phyloP scores from a whole-genome alignment of 192 early-diverging fungal genomes.

The Coemansia sp. region DNA sequence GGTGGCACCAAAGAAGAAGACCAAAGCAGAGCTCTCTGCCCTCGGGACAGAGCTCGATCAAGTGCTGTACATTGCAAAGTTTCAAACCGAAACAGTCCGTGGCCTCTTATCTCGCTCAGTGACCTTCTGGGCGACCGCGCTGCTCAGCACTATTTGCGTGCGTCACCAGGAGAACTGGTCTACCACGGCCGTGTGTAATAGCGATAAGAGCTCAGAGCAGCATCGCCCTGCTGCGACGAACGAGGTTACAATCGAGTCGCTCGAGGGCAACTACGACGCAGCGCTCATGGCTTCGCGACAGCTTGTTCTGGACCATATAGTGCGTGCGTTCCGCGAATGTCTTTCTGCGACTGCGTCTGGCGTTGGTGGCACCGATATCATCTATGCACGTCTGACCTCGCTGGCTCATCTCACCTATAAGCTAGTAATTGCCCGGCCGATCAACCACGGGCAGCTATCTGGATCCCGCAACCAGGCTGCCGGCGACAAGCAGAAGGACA shows the following conservation, averaged over 20 bases:
- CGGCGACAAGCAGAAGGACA: slow-evolving; percentile 6
- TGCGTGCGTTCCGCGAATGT: slow-evolving; percentile 54
- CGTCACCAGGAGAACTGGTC: slow-evolving; percentile 47
- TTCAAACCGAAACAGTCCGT: slow-evolving; percentile 55
- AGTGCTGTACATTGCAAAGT: slow-evolving; percentile 31
- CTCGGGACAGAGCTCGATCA: slow-evolving; percentile 40
- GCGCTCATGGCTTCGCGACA: slow-evolving; percentile 42
- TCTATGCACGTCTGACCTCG: slow-evolving; percentile 48
- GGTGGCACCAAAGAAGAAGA: slow-evolving; percentile 20
- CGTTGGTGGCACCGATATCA: slow-evolving; percentile 30
- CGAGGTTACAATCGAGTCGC: slow-evolving; percentile 32
- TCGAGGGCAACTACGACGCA: slow-evolving; percentile 35
- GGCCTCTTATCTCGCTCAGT: slow-evolving; percentile 56
- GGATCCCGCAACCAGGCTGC: slow-evolving; percentile 2
- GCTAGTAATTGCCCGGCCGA: slow-evolving; percentile 49
- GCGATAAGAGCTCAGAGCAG: background rate
- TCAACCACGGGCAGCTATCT: slow-evolving; percentile 25
- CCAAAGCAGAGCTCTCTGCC: slow-evolving; percentile 14
- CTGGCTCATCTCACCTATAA: slow-evolving; percentile 45
- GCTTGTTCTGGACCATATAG: slow-evolving; percentile 46
- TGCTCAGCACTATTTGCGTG: slow-evolving; percentile 58
- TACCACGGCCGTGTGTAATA: slow-evolving; percentile 12
- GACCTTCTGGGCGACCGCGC: slow-evolving; percentile 67
- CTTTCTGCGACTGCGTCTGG: slow-evolving; percentile 31
- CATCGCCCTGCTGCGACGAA: background rate